phyloP scores from a whole-genome alignment of 805 yeast genomes.

The Pichia scutulata region DNA sequence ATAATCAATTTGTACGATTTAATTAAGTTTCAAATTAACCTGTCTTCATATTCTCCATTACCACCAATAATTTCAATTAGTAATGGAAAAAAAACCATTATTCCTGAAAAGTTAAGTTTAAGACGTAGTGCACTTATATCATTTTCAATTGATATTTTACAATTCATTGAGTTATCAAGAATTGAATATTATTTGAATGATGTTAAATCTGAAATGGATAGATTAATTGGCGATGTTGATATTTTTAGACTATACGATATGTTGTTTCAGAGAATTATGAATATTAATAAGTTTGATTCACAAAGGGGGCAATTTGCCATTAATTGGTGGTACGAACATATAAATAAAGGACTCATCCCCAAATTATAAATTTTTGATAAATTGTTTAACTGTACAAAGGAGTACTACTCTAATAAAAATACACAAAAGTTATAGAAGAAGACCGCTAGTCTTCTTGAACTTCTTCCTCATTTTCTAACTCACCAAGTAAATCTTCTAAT shows the following conservation, averaged over 20 bases:
- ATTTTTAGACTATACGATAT: constrained; percentile 29
- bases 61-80: not conserved
- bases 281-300: constrained; percentile 48
- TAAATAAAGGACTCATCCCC: constrained; percentile 15
- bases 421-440: not conserved
- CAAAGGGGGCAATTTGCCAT: constrained; percentile 49
- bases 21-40: constrained; percentile 1
- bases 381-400: not conserved
- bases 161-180: constrained; percentile 39
- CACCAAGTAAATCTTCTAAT: constrained; percentile 57
- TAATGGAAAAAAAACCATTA: constrained; percentile 10
- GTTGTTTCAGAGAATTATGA: constrained; percentile 43
- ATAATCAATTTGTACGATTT: constrained; percentile 4
- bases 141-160: constrained; percentile 42
- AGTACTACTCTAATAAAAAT: not conserved
- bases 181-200: constrained; percentile 42
- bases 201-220: constrained; percentile 32
- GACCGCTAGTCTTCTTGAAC: constrained; percentile 8
- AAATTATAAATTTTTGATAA: constrained; percentile 7
- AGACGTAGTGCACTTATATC: constrained; percentile 39
- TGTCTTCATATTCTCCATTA: constrained; percentile 7
- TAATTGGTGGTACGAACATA: constrained; percentile 54
- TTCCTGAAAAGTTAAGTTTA: constrained; percentile 21
- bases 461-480: constrained; percentile 11
- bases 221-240: constrained; percentile 26